Conservation (phyloP, 257 asterid species). For the Primulina huaijiensis region DNA sequence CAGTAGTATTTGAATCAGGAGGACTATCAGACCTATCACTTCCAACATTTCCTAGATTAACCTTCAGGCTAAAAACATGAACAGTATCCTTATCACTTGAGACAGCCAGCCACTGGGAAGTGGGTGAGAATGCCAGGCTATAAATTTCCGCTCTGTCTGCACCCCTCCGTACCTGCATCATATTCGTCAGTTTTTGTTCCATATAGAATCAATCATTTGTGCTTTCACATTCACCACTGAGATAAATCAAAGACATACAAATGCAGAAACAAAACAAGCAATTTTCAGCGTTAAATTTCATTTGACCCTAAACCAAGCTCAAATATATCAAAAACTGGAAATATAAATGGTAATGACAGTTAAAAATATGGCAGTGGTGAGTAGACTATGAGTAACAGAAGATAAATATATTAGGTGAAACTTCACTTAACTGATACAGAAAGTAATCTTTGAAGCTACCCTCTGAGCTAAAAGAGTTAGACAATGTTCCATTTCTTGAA, state of each 20-base stretch:
- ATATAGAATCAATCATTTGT: neutral
- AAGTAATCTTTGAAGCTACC: neutral
- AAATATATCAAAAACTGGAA: neutral
- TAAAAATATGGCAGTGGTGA: neutral
- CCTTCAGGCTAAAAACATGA: slow-evolving; percentile 81
- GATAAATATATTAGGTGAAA: neutral
- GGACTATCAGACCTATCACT: slow-evolving; percentile 47
- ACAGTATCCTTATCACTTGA: slow-evolving; percentile 97
- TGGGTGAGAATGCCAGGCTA: slow-evolving; percentile 78
- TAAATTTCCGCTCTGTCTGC: slow-evolving; percentile 96
- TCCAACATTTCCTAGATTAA: slow-evolving; percentile 51
- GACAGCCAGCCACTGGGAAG: slow-evolving; percentile 89
- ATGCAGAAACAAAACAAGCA: neutral
- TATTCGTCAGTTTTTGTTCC: slow-evolving; percentile 7
- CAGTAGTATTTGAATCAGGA: slow-evolving; percentile 44
- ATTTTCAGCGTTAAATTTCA: neutral
- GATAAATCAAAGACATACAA: neutral
- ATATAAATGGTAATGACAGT: too few species aligned
- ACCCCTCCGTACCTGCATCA: slow-evolving; percentile 84
- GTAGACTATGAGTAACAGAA: neutral
- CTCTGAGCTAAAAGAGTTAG: neutral
- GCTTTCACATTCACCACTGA: neutral
- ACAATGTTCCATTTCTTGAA: neutral
- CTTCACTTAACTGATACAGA: neutral
- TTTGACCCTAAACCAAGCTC: neutral